Base-by-base conservation (phyloP, 225 moss, liverwort and hornwort species). In the Lunularia cruciata region DNA sequence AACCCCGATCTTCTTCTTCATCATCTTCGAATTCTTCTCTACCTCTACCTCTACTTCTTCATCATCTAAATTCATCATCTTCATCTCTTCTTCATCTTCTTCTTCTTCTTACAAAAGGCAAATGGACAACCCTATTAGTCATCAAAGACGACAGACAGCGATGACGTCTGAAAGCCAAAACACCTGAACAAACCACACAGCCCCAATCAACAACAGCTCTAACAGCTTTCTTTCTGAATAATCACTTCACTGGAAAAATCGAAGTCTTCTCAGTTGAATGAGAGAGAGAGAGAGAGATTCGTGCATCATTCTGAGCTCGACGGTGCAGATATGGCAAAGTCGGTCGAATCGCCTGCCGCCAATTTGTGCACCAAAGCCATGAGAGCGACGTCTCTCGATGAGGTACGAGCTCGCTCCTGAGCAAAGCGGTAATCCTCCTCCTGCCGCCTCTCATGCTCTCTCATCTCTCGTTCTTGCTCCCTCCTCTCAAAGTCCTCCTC, bases 241-340 rank as follows among this genome's bases (percentile, higher is more conserved):
- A 7, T 16, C 10, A 40, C 26, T n/a, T n/a, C n/a, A n/a, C n/a
- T n/a, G n/a, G n/a, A n/a, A n/a, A n/a, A 40, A 6, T 40, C 13
- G 40, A 40, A 40, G 40, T 40, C 40, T 13, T 40, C 46, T 48
- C 49, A 37, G 33, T 61, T 65, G 73, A 63, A 57, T n/a, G n/a
- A n/a, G n/a, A n/a, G n/a, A n/a, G n/a, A n/a, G n/a, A n/a, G 39
- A 64, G 6, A 8, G 20, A 16, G 27, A 12, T 36, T 38, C 23
- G 46, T 22, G 6, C 14, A 47, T 66, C 80, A 76, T 64, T 83
- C 76, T 69, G 65, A 86, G 73, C 65, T 74, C 59, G 83, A 85
- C 72, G 79, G 80, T 86, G 88, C 85, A 84, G 74, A 77, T 61
- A 75, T 76, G 63, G 68, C 69, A 53, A 82, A 78, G 73, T 76